Base-by-base conservation (phyloP, 2,329 filamentous ascomycete genomes). In the Golovinomyces cichoracearum region DNA sequence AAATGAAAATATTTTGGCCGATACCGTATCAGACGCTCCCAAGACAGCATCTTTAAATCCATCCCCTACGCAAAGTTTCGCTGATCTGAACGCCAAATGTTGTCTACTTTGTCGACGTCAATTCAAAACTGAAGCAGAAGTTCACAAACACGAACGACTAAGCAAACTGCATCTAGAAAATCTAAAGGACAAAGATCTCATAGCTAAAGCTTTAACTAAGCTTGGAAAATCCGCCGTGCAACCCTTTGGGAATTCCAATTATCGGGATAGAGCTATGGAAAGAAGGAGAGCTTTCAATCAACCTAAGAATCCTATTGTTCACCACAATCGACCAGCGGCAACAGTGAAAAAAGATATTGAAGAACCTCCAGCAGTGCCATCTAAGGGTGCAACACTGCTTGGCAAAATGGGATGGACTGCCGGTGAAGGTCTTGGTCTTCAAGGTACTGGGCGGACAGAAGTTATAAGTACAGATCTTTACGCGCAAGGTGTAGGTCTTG, bases 371-470 rank as follows among this genome's bases (percentile, higher is more conserved):
- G 62, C 67, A 5, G 59, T 60, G 46, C 63, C 66, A 51, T 76
- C 73, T 31, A 81, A 78, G 60, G 77, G 78, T 12, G 75, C 75
- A 0, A 73, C 74, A 2, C 68, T 83, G 57, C 65, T 83, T 35
- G 73, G 75, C 35, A 83, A 82, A 65, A 80, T 81, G 73, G 79
- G 79, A 23, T 83, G 78, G 78, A 73, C 65, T 21, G 66, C 69
- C 0, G 78, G 79, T 7, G 67, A 70, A 50, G 78, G 79, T 0
- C 65, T 83, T 3, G 79, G 79, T 1, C 74, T 71, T 0, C 68
- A 71, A 42, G 74, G 73, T 5, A 68, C 69, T 5, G 79, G 79
- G 0, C 68, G 73, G 40, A 79, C 72, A 0, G 71, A 77, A 47
- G 74, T 74, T 3, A 73, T 83, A 48, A 68, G 70, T 26, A 76